phyloP scores from a whole-genome alignment of 2,329 filamentous ascomycete genomes.

The Sarocladium strictum region DNA sequence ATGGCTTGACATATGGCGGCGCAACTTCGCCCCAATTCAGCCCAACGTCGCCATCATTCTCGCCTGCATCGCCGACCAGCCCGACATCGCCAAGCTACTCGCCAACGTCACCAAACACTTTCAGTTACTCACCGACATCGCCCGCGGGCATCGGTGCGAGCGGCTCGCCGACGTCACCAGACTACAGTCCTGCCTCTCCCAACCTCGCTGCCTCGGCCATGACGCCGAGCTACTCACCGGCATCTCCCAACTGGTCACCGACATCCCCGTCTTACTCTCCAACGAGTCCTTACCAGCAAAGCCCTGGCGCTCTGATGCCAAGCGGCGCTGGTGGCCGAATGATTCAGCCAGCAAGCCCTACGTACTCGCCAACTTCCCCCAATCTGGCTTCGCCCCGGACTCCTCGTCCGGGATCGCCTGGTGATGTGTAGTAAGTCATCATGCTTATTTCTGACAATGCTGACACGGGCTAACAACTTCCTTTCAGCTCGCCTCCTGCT shows the following conservation, averaged over 20 bases:
- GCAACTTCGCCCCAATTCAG: slow-evolving; percentile 55
- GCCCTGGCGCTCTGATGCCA: not conserved
- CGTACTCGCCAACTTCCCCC: slow-evolving; percentile 58
- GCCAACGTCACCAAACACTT: slow-evolving; percentile 52
- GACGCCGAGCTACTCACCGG: slow-evolving; percentile 60
- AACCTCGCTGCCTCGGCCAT: slow-evolving; percentile 35
- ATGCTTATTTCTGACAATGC: not conserved
- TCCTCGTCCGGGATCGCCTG: slow-evolving; percentile 36
- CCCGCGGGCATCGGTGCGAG: slow-evolving; percentile 68
- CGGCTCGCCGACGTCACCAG: slow-evolving; percentile 57
- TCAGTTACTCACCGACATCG: slow-evolving; percentile 62
- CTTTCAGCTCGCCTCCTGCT: slow-evolving; percentile 2
- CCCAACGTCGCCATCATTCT: slow-evolving; percentile 58
- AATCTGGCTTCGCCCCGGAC: slow-evolving; percentile 35
- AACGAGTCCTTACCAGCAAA: slow-evolving; percentile 41
- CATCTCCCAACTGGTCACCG: slow-evolving; percentile 59
- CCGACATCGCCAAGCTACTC: slow-evolving; percentile 62
- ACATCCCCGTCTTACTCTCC: slow-evolving; percentile 55
- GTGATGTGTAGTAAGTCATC: slow-evolving; percentile 33
- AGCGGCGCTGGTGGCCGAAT: not conserved
- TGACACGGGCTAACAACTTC: not conserved
- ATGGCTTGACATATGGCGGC: slow-evolving; percentile 47
- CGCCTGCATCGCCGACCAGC: slow-evolving; percentile 58
- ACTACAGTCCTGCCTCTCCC: slow-evolving; percentile 65
- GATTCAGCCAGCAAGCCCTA: slow-evolving; percentile 52